Conservation (phyloP, 768 basidiomycete species). For the Clitopilus passeckerianus region DNA sequence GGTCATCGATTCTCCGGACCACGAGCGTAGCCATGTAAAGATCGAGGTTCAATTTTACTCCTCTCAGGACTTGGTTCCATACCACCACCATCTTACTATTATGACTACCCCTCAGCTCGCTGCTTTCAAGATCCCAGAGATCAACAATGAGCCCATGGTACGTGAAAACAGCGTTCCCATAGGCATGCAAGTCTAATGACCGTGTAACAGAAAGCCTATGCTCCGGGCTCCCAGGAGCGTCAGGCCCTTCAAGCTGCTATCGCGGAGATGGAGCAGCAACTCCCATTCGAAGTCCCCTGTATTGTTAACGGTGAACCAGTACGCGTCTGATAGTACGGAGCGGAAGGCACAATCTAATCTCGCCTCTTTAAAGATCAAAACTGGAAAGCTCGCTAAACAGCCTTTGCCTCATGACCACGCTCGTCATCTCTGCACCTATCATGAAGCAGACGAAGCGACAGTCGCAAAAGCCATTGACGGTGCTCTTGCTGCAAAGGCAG, state of each 20-base stretch:
- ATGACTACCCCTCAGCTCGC: constrained; percentile 79
- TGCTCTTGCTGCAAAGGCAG: constrained; percentile 78
- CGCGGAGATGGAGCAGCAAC: constrained; percentile 70
- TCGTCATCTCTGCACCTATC: constrained; percentile 76
- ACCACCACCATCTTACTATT: constrained; percentile 4
- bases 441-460: constrained; percentile 78
- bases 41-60: background rate
- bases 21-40: background rate
- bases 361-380: constrained; percentile 56
- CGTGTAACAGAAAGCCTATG: constrained; percentile 61
- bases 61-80: constrained; percentile 3
- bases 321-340: constrained; percentile 15
- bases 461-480: constrained; percentile 80
- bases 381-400: constrained; percentile 76
- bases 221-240: constrained; percentile 75
- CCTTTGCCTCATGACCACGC: constrained; percentile 85
- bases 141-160: constrained; percentile 96
- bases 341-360: background rate
- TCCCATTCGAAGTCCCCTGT: constrained; percentile 92
- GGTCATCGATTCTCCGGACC: background rate
- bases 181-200: background rate
- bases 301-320: constrained; percentile 88
- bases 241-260: constrained; percentile 67
- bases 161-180: constrained; percentile 11
- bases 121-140: constrained; percentile 75